Evolutionary conservation across 2,329 filamentous ascomycete species (phyloP).

Genomic region (Chalara sp.): DNA sequence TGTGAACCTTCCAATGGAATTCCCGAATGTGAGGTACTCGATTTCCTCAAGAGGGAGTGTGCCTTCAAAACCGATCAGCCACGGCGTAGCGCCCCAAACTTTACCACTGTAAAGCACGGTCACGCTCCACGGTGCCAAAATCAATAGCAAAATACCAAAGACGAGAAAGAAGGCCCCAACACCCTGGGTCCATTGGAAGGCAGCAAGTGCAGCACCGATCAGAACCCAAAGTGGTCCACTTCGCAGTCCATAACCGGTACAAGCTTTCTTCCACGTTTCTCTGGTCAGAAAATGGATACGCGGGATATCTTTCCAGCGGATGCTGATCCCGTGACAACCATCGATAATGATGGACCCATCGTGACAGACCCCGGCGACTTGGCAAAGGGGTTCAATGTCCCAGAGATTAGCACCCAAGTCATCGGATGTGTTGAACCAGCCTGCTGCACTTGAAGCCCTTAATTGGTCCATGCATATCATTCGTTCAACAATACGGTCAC

Average conservation of each 20-base stretch:
- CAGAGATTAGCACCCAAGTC: slow-evolving; percentile 24
- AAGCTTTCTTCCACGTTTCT: no score
- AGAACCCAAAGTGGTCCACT: no score
- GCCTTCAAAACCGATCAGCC: slow-evolving; percentile 24
- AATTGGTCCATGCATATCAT: slow-evolving; percentile 17
- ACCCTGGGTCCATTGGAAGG: no score
- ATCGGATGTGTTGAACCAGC: slow-evolving; percentile 19
- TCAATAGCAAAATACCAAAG: slow-evolving; percentile 10
- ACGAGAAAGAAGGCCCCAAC: slow-evolving; percentile 7
- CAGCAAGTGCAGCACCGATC: no score
- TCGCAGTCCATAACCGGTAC: no score
- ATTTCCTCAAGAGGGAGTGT: slow-evolving; percentile 18
- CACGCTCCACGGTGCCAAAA: slow-evolving; percentile 8
- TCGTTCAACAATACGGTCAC: slow-evolving; percentile 26
- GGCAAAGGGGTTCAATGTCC: slow-evolving; percentile 27
- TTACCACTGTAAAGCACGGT: slow-evolving; percentile 13
- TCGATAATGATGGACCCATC: slow-evolving; percentile 27
- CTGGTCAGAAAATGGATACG: no score
- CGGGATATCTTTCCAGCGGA: slow-evolving; percentile 20
- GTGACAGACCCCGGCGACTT: slow-evolving; percentile 26
- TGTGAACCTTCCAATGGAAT: slow-evolving; percentile 15
- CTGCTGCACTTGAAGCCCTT: slow-evolving; percentile 1
- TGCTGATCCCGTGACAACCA: slow-evolving; percentile 23
- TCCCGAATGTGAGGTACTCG: slow-evolving; percentile 23
- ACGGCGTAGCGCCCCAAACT: slow-evolving; percentile 18